Percentiles rank a stretch among this genome's conserved stretches.
phyloP scores from a whole-genome alignment of 495 filamentous ascomycete genomes.

The Penicillium subrubescens region DNA sequence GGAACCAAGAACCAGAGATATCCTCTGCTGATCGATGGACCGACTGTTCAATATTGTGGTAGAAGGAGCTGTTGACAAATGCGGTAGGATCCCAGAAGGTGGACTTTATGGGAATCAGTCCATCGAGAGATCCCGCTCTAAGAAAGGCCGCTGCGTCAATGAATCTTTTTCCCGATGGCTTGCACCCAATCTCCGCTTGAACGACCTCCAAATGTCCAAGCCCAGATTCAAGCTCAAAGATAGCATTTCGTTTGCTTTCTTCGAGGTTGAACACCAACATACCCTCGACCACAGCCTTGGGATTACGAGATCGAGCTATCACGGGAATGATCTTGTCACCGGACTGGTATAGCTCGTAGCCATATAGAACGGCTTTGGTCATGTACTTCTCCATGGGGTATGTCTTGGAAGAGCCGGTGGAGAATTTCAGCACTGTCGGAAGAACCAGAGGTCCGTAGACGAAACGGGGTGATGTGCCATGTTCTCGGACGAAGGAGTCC shows the following conservation, averaged over 20 bases:
- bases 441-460: conserved; percentile 30
- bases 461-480: neutral
- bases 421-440: conserved; percentile 31
- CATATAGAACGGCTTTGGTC: conserved; percentile 25
- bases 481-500: neutral
- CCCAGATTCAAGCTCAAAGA: neutral
- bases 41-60: neutral
- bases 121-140: neutral
- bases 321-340: neutral
- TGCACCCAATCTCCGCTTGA: neutral
- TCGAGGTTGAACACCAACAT: neutral
- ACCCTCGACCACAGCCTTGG: neutral
- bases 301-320: neutral
- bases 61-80: neutral
- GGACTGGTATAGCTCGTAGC: conserved; percentile 13
- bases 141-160: neutral
- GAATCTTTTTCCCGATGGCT: neutral
- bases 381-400: conserved; percentile 22
- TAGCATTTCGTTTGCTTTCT: neutral
- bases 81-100: neutral
- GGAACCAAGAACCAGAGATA: neutral
- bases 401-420: conserved; percentile 19
- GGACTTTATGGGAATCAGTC: neutral
- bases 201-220: neutral
- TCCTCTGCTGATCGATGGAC: neutral